phyloP scores from a whole-genome alignment of 2,329 filamentous ascomycete species.

The Colletotrichum sidae region DNA sequence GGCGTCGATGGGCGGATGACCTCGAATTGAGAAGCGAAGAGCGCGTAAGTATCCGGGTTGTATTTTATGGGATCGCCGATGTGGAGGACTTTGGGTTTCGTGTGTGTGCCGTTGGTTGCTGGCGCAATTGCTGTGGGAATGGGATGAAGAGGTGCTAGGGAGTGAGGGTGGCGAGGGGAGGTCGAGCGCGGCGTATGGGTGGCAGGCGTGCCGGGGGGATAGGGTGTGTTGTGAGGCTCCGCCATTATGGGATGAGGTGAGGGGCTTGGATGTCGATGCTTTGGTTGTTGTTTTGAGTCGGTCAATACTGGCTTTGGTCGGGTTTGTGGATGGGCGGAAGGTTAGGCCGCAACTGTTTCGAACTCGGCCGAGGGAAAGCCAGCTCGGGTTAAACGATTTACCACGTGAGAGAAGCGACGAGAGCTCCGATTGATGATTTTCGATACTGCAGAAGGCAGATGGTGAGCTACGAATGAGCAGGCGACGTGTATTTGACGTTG shows the following conservation, averaged over 20 bases:
- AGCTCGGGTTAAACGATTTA: not conserved
- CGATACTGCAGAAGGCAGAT: not conserved
- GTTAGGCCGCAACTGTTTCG: not conserved
- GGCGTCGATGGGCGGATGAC: constrained; percentile 62
- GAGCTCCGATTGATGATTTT: too few relatives aligned
- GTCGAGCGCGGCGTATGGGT: constrained; percentile 55
- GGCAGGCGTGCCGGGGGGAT: constrained; percentile 48
- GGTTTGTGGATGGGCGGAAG: not conserved
- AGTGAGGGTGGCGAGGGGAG: constrained; percentile 48
- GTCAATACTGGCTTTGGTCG: too few relatives aligned
- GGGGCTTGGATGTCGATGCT: not conserved
- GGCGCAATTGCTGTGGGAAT: too few relatives aligned
- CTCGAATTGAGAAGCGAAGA: constrained; percentile 57
- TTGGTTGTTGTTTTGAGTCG: not conserved
- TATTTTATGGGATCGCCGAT: constrained; percentile 74
- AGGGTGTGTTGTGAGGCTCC: constrained; percentile 60
- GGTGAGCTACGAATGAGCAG: not conserved
- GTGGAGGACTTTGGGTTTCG: constrained; percentile 73
- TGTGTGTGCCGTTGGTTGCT: constrained; percentile 31
- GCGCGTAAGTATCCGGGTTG: constrained; percentile 59
- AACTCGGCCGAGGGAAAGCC: not conserved
- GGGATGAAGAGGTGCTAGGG: constrained; percentile 35
- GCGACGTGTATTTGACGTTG: not conserved
- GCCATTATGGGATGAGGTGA: constrained; percentile 48
- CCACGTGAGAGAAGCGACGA: too few relatives aligned